Conservation (phyloP, 495 filamentous ascomycete genomes). For the Evernia prunastri region DNA sequence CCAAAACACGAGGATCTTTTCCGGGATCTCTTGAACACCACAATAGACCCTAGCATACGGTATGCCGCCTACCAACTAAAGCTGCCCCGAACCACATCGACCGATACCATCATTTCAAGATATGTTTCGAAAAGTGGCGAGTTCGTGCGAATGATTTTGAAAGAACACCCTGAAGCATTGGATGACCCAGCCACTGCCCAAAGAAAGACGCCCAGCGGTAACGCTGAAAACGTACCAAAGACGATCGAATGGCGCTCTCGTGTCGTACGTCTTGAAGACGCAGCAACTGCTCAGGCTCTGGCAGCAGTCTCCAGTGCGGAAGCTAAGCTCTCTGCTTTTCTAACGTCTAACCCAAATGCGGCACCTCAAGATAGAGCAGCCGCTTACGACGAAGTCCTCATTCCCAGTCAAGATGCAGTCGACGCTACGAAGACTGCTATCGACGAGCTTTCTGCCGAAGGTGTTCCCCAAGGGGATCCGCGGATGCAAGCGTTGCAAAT, state of each 20-base stretch:
- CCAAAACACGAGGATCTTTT: constrained; percentile 61
- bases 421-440: constrained; percentile 90
- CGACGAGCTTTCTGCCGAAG: constrained; percentile 78
- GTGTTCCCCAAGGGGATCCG: constrained; percentile 74
- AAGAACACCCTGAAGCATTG: constrained; percentile 64
- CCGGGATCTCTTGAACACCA: constrained; percentile 75
- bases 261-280: constrained; percentile 85
- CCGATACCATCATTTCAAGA: constrained; percentile 67
- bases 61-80: constrained; percentile 91
- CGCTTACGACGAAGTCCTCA: constrained; percentile 86
- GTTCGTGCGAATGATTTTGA: constrained; percentile 60
- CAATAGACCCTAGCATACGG: constrained; percentile 86
- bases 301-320: constrained; percentile 50
- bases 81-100: constrained; percentile 72
- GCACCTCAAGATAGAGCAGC: constrained; percentile 55
- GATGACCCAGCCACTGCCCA: constrained; percentile 55
- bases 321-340: constrained; percentile 44
- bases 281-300: constrained; percentile 75
- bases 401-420: constrained; percentile 85
- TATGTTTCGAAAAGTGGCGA: constrained; percentile 58
- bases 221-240: constrained; percentile 56
- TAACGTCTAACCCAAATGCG: constrained; percentile 37
- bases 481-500: constrained; percentile 91
- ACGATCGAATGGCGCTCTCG: constrained; percentile 83
- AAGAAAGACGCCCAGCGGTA: constrained; percentile 43